Evolutionary conservation across 176 grass and related monocot species (phyloP), one percentile per base, ranked within the genome.

Genomic region (Rhynchospora breviuscula): DNA sequence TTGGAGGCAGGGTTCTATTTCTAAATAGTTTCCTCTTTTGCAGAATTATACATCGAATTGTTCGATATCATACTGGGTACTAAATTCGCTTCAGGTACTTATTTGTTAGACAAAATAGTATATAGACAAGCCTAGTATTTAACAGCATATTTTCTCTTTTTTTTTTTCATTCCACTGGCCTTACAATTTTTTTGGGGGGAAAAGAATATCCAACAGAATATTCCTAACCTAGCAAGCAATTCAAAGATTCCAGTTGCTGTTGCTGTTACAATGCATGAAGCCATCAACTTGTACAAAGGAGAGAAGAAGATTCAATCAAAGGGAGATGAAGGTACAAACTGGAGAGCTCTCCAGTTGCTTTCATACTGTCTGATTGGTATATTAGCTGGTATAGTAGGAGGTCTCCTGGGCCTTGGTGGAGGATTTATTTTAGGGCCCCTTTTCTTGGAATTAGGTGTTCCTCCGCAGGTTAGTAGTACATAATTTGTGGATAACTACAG

Each of bases 11-110:
- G 3, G 45, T 49, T 17, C 69, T 49, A 49, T 73, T 49, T 49
- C 45, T 49, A 45, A 71, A 11, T 89, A 15, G 48, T 65, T 77
- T 86, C 40, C 22, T 51, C 60, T 18, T 52, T 17, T 53, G 10
- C 88, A 97, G 91, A 94, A 92, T 52, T 85, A 90, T 56, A 87
- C 83, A 52, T 23, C 72, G 12, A 86, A 90, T 40, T 97, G 95
- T 81, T 92, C 90, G 0, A 63, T 23, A 19, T 90, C 74, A 78
- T 97, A 91, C 25, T 94, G 94, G 94, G 67, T 91, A 68, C 54
- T 91, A 29, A 94, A 94, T 68, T 88, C 87, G 18, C 88, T 97
- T 0, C 90, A 97, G 92, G 94, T 97, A 87, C 47, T 14, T 15
- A 23, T 15, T 40, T 67, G 29, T 11, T 64, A 29, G 23, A 64